phyloP scores from a whole-genome alignment of 1,139 yeast genomes.

The Kodamaea sp. region DNA sequence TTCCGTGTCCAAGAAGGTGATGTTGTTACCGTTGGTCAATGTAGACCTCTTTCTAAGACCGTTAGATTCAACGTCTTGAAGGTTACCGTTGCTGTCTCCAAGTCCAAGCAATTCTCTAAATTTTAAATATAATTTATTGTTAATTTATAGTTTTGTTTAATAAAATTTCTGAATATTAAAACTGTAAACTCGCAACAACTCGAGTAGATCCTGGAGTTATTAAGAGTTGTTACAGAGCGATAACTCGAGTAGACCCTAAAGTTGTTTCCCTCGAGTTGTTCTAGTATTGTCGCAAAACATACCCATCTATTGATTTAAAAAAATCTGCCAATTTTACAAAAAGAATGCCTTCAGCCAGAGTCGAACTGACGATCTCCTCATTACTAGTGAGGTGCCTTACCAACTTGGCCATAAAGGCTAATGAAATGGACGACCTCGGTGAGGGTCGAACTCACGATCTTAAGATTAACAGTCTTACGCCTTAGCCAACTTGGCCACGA shows the following conservation, averaged over 20 bases:
- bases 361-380: constrained; percentile 89
- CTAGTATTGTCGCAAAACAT: no score
- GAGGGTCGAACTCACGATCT: constrained; percentile 48
- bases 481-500: constrained; percentile 24
- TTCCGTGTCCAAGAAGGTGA: constrained; percentile 99
- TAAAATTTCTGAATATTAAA: neutral
- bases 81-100: constrained; percentile 86
- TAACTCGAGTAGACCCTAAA: no score
- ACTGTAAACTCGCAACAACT: no score
- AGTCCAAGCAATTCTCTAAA: constrained; percentile 93
- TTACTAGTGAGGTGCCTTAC: constrained; percentile 91
- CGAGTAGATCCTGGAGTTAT: no score
- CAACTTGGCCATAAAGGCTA: constrained; percentile 58
- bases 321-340: no score
- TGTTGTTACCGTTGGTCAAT: constrained; percentile 98
- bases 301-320: no score
- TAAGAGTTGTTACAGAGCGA: no score
- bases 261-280: no score
- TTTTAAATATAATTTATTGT: constrained; percentile 56
- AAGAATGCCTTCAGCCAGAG: constrained; percentile 69
- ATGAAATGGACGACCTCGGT: constrained; percentile 35
- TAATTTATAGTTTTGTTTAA: neutral
- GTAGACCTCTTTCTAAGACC: constrained; percentile 99
- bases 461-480: constrained; percentile 52
- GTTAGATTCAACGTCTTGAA: constrained; percentile 99